Evolutionary conservation across 805 yeast species (phyloP).

Genomic region (Ogataea nonfermentans): DNA sequence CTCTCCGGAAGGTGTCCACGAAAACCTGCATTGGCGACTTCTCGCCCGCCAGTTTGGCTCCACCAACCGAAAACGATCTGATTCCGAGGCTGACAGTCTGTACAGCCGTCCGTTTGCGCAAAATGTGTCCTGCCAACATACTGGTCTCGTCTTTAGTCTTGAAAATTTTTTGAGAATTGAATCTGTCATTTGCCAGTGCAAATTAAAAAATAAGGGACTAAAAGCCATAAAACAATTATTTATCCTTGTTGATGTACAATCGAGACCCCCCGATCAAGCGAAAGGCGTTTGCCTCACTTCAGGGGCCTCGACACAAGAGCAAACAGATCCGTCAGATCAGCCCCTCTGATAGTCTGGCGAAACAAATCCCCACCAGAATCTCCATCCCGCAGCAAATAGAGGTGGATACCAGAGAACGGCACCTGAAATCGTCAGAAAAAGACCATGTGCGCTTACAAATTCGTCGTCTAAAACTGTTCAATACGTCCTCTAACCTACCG

Average conservation of each 20-base stretch:
- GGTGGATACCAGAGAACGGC: conserved; percentile 10
- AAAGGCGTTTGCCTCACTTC: conserved; percentile 17
- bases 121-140: conserved; percentile 7
- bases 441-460: not conserved
- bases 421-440: not conserved
- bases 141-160: not conserved
- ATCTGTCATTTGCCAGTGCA: conserved; percentile 9
- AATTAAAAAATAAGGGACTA: conserved; percentile 4
- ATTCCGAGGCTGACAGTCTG: conserved; percentile 5
- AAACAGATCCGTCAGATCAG: conserved; percentile 15
- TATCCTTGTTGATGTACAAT: conserved; percentile 8
- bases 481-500: conserved; percentile 3
- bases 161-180: conserved; percentile 7
- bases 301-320: conserved; percentile 14
- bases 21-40: conserved; percentile 90
- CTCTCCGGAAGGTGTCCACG: conserved; percentile 85
- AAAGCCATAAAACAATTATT: not conserved
- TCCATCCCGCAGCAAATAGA: conserved; percentile 13
- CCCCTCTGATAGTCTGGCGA: conserved; percentile 17
- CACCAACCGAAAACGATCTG: conserved; percentile 20
- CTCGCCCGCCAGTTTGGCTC: conserved; percentile 28
- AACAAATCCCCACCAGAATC: conserved; percentile 7
- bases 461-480: conserved; percentile 10
- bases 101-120: conserved; percentile 4
- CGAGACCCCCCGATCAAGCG: conserved; percentile 18